Evolutionary conservation across 2,329 filamentous ascomycete genomes (phyloP).

Genomic region (Periglandula ipomoeae): DNA sequence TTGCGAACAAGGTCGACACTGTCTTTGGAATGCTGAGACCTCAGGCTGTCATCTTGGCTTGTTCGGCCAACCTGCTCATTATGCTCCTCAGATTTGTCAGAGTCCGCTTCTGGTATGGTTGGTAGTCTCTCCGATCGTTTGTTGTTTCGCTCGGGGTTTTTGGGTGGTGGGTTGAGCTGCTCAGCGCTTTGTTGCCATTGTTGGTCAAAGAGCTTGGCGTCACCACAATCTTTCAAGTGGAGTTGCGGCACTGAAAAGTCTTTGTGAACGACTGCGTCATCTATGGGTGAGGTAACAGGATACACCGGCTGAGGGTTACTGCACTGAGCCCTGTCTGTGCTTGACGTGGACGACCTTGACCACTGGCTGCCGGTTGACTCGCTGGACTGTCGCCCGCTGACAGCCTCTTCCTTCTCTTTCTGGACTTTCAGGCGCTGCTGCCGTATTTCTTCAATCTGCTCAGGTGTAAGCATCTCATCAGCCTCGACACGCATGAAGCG

Average conservation of each 20-base stretch:
- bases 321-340: background rate
- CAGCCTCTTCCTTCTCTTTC: background rate
- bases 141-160: constrained; percentile 21
- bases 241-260: constrained; percentile 2
- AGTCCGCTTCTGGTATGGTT: constrained; percentile 6
- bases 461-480: constrained; percentile 38
- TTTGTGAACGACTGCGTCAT: constrained; percentile 2
- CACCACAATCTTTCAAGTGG: background rate
- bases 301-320: background rate
- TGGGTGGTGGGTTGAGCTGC: background rate
- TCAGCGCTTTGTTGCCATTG: constrained; percentile 16
- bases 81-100: background rate
- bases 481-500: constrained; percentile 47
- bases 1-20: background rate
- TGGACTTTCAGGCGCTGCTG: background rate
- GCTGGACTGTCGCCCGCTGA: background rate
- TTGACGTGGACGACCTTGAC: background rate
- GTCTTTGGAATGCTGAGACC: background rate
- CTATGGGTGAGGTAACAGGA: background rate
- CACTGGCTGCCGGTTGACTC: constrained; percentile 1
- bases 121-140: constrained; percentile 26
- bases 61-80: background rate
- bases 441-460: background rate
- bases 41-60: background rate
- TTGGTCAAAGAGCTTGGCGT: background rate